Conservation (phyloP, 148 eudicot species). For the Camellia japonica region DNA sequence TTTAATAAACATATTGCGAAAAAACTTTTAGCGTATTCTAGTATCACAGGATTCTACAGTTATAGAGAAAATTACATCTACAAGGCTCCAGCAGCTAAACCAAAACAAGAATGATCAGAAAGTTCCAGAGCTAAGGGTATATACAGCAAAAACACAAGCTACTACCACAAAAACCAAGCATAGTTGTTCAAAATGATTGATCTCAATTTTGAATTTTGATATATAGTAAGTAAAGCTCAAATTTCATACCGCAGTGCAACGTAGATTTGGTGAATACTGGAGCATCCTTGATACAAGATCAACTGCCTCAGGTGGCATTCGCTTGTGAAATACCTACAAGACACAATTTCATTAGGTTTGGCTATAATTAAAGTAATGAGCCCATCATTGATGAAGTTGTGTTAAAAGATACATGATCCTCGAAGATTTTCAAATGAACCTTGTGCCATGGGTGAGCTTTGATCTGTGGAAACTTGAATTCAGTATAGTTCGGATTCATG, state of each 20-base stretch:
- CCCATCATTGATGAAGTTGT: neutral
- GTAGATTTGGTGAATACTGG: slow-evolving; percentile 81
- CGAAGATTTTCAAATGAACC: slow-evolving; percentile 33
- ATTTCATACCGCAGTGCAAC: slow-evolving; percentile 73
- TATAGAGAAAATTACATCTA: too few relatives aligned
- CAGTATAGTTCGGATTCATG: slow-evolving; percentile 86
- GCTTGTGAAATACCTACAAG: slow-evolving; percentile 72
- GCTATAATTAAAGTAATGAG: neutral
- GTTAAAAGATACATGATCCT: neutral
- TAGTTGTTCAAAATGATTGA: neutral
- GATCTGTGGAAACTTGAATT: slow-evolving; percentile 91
- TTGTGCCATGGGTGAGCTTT: slow-evolving; percentile 99
- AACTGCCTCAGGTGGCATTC: slow-evolving; percentile 79
- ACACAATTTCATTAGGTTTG: slow-evolving; percentile 14
- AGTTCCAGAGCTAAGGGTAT: too few relatives aligned
- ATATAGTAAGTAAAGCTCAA: neutral
- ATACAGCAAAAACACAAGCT: neutral
- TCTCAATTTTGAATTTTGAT: neutral
- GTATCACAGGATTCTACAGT: too few relatives aligned
- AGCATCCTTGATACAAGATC: slow-evolving; percentile 89
- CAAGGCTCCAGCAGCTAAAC: too few relatives aligned
- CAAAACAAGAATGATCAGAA: too few relatives aligned
- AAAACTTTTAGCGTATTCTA: too few relatives aligned
- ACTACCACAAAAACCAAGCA: neutral
- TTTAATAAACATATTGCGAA: too few relatives aligned